Evolutionary conservation across 768 basidiomycete species (phyloP), one percentile per base, ranked within the genome.

Genomic region (Cantharellus anzutake): DNA sequence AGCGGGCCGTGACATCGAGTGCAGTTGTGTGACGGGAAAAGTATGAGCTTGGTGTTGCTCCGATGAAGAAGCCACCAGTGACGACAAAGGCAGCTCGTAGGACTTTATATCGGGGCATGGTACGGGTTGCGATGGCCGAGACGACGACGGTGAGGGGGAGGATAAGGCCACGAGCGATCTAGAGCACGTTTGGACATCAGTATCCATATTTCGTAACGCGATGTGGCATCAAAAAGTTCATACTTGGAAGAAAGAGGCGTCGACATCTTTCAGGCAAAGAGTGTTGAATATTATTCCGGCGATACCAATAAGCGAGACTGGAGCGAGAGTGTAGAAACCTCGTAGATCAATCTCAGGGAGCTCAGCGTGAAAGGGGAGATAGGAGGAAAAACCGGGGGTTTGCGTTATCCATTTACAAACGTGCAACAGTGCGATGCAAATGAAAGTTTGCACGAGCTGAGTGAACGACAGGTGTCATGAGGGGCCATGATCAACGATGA

Each of bases 111-210:
- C 82, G 73, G 0, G 86, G 84, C 0, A 70, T 66, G 4, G 77
- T 72, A 34, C 73, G 75, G 1, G 80, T 81, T 61, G 80, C 70
- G n/a, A 79, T 51, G 42, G 80, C 81, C 2, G 85, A 84, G 50
- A 88, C 79, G 35, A 78, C 62, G 59, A 90, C 86, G 2, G 89
- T 93, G 56, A 87, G 74, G 0, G 89, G 89, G 3, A 93, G 74
- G 3, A 87, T 82, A 42, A 92, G 76, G 0, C 88, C 88, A 64
- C 87, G 73, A 0, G 87, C 88, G 65, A 92, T 86, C 82, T 89
- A 69, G 29, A 40, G 3, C 56, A 38, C 7, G 7, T 35, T 35
- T 48, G 44, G 7, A 11, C 52, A 7, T 55, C 11, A 48, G 35
- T 7, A 55, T 11, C n/a, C 7, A 55, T 7, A 55, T 55, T 55